phyloP scores from a whole-genome alignment of 2,329 filamentous ascomycete genomes.

The Cladosporium oxysporum region DNA sequence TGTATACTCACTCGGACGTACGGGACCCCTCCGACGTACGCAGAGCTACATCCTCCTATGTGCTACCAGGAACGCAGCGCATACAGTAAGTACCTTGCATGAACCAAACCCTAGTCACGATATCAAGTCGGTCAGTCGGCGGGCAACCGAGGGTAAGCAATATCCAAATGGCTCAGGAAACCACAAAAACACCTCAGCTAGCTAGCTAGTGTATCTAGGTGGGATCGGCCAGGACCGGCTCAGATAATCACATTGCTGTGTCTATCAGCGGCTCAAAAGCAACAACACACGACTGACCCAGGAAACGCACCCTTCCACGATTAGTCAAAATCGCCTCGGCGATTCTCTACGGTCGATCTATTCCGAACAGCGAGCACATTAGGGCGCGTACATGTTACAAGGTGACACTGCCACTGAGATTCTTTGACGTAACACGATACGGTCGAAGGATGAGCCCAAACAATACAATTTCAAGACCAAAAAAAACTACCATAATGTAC shows the following conservation, averaged over 20 bases:
- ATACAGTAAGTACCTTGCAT: not conserved
- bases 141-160: not conserved
- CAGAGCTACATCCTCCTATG: not conserved
- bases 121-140: not conserved
- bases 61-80: too few relatives aligned
- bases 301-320: not conserved
- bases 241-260: not conserved
- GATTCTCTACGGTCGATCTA: not conserved
- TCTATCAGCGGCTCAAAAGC: not conserved
- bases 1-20: not conserved
- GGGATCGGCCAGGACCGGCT: not conserved
- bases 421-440: not conserved
- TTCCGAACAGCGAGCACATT: not conserved
- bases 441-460: not conserved
- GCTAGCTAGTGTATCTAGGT: too few relatives aligned
- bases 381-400: not conserved
- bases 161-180: not conserved
- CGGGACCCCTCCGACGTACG: slow-evolving; percentile 7
- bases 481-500: slow-evolving; percentile 11
- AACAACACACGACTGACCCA: not conserved
- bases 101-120: not conserved
- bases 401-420: not conserved
- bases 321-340: not conserved
- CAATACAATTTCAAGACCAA: not conserved
- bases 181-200: too few relatives aligned